Conservation (phyloP, 768 basidiomycete species). For the Podaxis sp. region DNA sequence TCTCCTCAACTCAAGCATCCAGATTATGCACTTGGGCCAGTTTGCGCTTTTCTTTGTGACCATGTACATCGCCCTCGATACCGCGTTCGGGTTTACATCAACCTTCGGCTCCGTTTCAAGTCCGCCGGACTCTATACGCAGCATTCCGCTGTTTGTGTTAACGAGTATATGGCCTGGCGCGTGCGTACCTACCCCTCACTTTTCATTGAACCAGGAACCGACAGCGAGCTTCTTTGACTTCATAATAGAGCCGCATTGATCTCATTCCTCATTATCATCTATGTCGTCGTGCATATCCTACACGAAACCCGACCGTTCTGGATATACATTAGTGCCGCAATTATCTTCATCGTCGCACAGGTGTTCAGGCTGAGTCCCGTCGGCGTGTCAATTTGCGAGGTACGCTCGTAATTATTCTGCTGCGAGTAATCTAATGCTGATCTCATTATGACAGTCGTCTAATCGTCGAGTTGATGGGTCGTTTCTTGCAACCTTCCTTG, state of each 20-base stretch:
- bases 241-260: conserved; percentile 53
- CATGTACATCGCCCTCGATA: conserved; percentile 77
- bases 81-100: conserved; percentile 57
- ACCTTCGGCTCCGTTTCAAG: conserved; percentile 50
- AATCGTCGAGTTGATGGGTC: conserved; percentile 71
- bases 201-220: neutral
- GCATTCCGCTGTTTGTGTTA: conserved; percentile 72
- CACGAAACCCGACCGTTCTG: conserved; percentile 70
- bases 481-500: conserved; percentile 75
- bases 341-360: conserved; percentile 70
- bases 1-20: neutral
- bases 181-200: conserved; percentile 40
- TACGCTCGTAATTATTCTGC: conserved; percentile 16
- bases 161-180: conserved; percentile 70
- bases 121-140: conserved; percentile 50
- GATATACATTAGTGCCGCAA: conserved; percentile 60
- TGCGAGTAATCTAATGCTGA: neutral
- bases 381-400: conserved; percentile 63
- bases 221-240: neutral
- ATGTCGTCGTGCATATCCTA: conserved; percentile 65
- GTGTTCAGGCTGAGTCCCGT: conserved; percentile 69
- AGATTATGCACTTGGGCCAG: conserved; percentile 56
- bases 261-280: conserved; percentile 67
- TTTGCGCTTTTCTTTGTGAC: conserved; percentile 62
- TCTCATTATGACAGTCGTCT: conserved; percentile 39